Percentiles rank a stretch among this genome's conserved stretches.
These are phyloP conservation scores for Penicillium paxilli DNA, from an alignment of 495 filamentous ascomycete genomes.

Conservation along the genomic window DNA sequence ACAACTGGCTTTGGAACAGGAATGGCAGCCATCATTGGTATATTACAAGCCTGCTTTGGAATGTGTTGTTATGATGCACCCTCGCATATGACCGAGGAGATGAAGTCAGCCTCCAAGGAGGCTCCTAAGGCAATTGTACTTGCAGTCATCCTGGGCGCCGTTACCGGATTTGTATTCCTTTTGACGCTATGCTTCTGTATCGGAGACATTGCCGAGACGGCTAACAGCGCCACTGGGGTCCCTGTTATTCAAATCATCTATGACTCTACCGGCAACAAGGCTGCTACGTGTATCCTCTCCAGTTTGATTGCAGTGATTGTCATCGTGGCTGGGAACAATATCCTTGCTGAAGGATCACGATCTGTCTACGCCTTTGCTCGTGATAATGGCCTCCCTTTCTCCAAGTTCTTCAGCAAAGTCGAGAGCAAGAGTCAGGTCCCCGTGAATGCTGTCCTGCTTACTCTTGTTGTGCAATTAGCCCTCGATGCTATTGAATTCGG, in stretches of 20 bases:
- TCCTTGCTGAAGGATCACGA: constrained; percentile 47
- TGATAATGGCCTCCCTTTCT: constrained; percentile 50
- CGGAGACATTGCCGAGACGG: constrained; percentile 41
- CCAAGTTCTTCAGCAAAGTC: constrained; percentile 41
- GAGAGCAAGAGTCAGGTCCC: constrained; percentile 41
- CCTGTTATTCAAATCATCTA: constrained; percentile 52
- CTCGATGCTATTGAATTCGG: constrained; percentile 60
- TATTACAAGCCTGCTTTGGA: constrained; percentile 57
- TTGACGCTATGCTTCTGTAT: constrained; percentile 52
- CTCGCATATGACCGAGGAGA: constrained; percentile 52
- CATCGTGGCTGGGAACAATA: constrained; percentile 39
- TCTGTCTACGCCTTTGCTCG: constrained; percentile 48
- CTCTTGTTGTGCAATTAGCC: constrained; percentile 50
- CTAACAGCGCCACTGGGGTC: constrained; percentile 42
- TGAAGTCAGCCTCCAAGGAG: constrained; percentile 48
- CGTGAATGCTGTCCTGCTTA: constrained; percentile 50
- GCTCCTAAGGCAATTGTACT: constrained; percentile 56
- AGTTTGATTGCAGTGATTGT: constrained; percentile 43
- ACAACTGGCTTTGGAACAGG: constrained; percentile 51
- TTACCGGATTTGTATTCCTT: constrained; percentile 53
- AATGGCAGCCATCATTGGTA: constrained; percentile 55
- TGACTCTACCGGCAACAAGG: constrained; percentile 43
- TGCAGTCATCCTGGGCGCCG: constrained; percentile 49
- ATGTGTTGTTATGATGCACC: constrained; percentile 56
- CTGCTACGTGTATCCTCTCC: constrained; percentile 40